Percentiles rank a stretch among this genome's conserved stretches.
Evolutionary conservation across 495 filamentous ascomycete genomes (phyloP).

Genomic region (Bacidia rubella): DNA sequence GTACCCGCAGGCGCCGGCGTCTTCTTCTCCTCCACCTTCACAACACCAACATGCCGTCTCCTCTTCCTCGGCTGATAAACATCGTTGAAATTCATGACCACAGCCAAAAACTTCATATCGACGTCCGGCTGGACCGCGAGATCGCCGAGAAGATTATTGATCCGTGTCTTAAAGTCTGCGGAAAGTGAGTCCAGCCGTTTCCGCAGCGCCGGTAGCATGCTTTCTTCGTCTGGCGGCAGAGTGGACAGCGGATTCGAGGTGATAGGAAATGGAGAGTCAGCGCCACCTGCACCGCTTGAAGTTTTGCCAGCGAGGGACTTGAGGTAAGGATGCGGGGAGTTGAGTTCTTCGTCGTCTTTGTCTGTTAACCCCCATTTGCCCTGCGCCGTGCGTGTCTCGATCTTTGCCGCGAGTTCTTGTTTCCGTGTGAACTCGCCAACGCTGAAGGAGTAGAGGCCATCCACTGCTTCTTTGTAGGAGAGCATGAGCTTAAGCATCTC

Average conservation of each 20-base stretch:
- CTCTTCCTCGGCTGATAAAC: constrained; percentile 66
- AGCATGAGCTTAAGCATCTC: constrained; percentile 93
- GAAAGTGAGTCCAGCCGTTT: constrained; percentile 57
- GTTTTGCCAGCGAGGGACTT: constrained; percentile 10
- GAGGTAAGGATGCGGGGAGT: constrained; percentile 10
- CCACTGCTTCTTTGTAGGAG: constrained; percentile 80
- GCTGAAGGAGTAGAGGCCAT: constrained; percentile 85
- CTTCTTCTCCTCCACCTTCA: constrained; percentile 9
- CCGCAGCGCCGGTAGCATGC: constrained; percentile 63
- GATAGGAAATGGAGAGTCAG: constrained; percentile 24
- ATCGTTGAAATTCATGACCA: constrained; percentile 99
- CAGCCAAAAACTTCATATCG: constrained; percentile 88
- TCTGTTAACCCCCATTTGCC: constrained; percentile 47
- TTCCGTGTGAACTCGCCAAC: constrained; percentile 85
- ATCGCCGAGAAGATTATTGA: constrained; percentile 78
- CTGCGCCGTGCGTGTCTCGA: constrained; percentile 46
- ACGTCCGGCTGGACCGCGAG: constrained; percentile 85
- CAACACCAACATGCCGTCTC: constrained; percentile 29
- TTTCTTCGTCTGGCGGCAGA: constrained; percentile 32
- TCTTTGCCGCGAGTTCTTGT: constrained; percentile 68
- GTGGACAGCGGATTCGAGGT: constrained; percentile 23
- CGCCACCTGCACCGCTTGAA: constrained; percentile 1
- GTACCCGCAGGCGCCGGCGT: constrained; percentile 8
- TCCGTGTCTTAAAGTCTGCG: constrained; percentile 53
- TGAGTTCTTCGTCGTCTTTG: constrained; percentile 20